A percentile compares a stretch with the other conserved stretches of the same genome.
These are phyloP conservation scores for Aspergillus nidulans DNA, from an alignment of 495 filamentous ascomycete species.

Conservation along the genomic window DNA sequence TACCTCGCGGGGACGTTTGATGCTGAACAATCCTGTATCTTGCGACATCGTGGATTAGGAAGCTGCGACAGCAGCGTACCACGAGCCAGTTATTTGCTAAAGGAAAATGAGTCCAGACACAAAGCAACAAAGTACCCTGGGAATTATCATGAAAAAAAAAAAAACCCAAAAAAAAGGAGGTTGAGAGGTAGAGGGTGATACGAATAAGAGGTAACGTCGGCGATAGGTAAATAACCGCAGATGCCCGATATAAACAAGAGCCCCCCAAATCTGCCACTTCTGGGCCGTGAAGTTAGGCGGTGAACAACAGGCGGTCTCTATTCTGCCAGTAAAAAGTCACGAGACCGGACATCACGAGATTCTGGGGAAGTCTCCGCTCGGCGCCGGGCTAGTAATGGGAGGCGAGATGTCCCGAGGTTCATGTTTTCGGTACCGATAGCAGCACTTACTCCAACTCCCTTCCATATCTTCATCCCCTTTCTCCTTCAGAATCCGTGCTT, in stretches of 20 bases:
- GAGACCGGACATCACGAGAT: constrained; percentile 29
- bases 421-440: constrained; percentile 19
- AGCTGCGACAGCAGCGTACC: constrained; percentile 30
- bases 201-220: background rate
- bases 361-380: constrained; percentile 36
- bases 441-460: constrained; percentile 12
- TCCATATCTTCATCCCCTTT: background rate
- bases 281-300: constrained; percentile 30
- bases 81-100: background rate
- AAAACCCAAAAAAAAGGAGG: background rate
- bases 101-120: background rate
- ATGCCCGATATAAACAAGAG: constrained; percentile 26
- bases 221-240: constrained; percentile 4
- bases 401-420: constrained; percentile 37
- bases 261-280: constrained; percentile 18
- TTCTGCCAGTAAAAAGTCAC: background rate
- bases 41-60: constrained; percentile 59
- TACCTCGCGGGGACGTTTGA: constrained; percentile 70
- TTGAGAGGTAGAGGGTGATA: background rate
- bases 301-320: constrained; percentile 19
- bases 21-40: constrained; percentile 69
- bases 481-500: background rate
- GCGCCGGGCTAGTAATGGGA: background rate
- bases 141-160: no score
- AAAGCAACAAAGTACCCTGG: background rate